Conservation (phyloP, 495 filamentous ascomycete species). For the Penicillium lividum region DNA sequence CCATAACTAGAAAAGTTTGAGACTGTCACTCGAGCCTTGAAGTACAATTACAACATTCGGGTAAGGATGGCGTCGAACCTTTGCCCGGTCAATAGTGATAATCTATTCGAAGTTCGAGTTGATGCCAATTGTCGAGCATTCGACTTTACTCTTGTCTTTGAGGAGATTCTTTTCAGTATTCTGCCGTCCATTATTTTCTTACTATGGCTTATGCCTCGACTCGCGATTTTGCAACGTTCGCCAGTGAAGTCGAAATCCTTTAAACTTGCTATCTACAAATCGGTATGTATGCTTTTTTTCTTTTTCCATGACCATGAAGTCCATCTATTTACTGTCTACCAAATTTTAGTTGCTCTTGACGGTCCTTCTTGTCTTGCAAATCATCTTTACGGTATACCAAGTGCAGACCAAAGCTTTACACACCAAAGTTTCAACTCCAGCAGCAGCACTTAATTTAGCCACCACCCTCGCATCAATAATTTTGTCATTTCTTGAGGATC, state of each 20-base stretch:
- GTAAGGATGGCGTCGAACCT: constrained; percentile 4
- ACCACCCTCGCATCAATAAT: constrained; percentile 13
- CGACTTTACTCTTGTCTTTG: constrained; percentile 27
- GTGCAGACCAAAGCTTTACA: constrained; percentile 14
- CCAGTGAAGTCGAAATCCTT: constrained; percentile 32
- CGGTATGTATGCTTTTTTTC: constrained; percentile 21
- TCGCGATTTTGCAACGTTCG: constrained; percentile 22
- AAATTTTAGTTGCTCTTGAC: neutral
- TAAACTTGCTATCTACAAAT: constrained; percentile 29
- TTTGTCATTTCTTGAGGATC: constrained; percentile 36
- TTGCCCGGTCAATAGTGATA: constrained; percentile 9
- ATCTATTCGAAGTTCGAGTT: constrained; percentile 13
- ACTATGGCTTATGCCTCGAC: constrained; percentile 21
- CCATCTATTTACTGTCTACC: neutral
- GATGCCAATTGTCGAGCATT: constrained; percentile 15
- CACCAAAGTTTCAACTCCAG: constrained; percentile 19
- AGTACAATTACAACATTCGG: too few relatives aligned
- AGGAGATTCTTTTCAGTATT: constrained; percentile 19
- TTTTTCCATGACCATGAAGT: neutral
- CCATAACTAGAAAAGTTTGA: neutral
- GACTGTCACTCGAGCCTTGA: neutral
- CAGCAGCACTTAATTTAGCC: constrained; percentile 20
- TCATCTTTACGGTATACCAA: constrained; percentile 25
- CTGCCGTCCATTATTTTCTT: constrained; percentile 31
- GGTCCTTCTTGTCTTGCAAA: constrained; percentile 24